Evolutionary conservation across 768 basidiomycete species (phyloP).

Genomic region (Suillus subaureus): DNA sequence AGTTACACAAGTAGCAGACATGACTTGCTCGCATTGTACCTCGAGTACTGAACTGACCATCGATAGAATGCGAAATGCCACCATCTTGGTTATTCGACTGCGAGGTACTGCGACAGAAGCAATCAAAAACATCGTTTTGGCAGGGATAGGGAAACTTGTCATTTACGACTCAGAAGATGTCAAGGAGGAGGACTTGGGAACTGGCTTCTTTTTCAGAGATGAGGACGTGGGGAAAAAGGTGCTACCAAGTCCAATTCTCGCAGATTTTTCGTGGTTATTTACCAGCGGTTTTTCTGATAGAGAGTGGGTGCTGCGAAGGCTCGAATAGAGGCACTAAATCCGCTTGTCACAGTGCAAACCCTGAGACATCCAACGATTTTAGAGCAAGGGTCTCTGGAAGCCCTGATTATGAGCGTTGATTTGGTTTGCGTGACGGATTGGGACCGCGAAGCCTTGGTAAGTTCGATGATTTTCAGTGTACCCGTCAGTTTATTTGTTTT

Average conservation of each 20-base stretch:
- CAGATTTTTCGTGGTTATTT: slow-evolving; percentile 43
- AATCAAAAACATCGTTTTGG: slow-evolving; percentile 96
- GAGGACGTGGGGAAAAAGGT: slow-evolving; percentile 92
- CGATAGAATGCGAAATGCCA: slow-evolving; percentile 89
- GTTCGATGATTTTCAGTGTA: slow-evolving; percentile 29
- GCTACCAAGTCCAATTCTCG: slow-evolving; percentile 13
- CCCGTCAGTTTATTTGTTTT: slow-evolving; percentile 14
- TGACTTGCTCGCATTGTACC: slow-evolving; percentile 8
- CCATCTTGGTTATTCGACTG: slow-evolving; percentile 80
- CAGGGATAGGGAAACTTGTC: slow-evolving; percentile 90
- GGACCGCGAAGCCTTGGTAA: slow-evolving; percentile 68
- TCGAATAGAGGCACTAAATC: slow-evolving; percentile 88
- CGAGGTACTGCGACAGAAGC: slow-evolving; percentile 88
- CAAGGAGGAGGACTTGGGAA: slow-evolving; percentile 82
- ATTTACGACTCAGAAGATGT: slow-evolving; percentile 81
- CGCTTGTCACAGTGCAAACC: slow-evolving; percentile 82
- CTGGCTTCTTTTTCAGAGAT: slow-evolving; percentile 93
- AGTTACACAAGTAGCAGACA: neutral
- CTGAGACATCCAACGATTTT: slow-evolving; percentile 52
- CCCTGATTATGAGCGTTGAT: slow-evolving; percentile 68
- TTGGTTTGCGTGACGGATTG: slow-evolving; percentile 88
- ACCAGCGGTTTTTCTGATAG: slow-evolving; percentile 48
- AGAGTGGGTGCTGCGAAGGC: slow-evolving; percentile 83
- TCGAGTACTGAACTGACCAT: slow-evolving; percentile 9
- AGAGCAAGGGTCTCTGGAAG: slow-evolving; percentile 54